These are phyloP conservation scores for Ilyonectria mors-panacis DNA, from an alignment of 2,329 filamentous ascomycete species.

Conservation along the genomic window DNA sequence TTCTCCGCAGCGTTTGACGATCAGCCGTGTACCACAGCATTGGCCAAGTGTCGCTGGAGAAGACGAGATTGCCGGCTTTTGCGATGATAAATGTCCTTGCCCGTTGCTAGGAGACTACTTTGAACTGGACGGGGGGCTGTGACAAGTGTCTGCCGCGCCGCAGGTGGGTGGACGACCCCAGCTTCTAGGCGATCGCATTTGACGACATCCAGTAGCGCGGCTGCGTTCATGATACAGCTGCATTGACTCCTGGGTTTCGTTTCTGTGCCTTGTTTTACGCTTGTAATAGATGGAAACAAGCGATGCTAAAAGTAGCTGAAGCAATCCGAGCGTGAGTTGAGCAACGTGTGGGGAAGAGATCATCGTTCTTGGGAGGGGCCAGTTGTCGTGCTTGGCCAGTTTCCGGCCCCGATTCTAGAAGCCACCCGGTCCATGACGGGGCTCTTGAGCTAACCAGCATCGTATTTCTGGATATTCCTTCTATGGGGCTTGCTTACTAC, in stretches of 20 bases:
- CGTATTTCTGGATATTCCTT: neutral
- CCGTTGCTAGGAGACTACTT: slow-evolving; percentile 9
- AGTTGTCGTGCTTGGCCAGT: neutral
- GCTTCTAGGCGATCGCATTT: slow-evolving; percentile 13
- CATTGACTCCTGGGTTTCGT: slow-evolving; percentile 17
- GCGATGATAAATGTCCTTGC: neutral
- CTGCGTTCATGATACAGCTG: slow-evolving; percentile 3
- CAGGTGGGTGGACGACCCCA: slow-evolving; percentile 3
- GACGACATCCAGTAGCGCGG: slow-evolving; percentile 2
- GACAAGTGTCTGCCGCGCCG: slow-evolving; percentile 2
- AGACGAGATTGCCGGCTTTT: neutral
- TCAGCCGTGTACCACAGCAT: slow-evolving; percentile 14
- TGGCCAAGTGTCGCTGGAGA: slow-evolving; percentile 26
- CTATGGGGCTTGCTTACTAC: neutral
- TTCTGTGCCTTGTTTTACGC: slow-evolving; percentile 2
- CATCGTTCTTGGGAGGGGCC: too few relatives aligned
- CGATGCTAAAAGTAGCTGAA: slow-evolving; percentile 7
- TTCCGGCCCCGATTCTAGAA: neutral
- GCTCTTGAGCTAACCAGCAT: neutral
- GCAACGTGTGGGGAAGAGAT: neutral
- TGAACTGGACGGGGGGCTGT: neutral
- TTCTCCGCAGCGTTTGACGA: slow-evolving; percentile 39
- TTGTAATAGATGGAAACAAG: slow-evolving; percentile 21
- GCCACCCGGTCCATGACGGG: neutral
- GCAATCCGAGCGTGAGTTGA: neutral